Evolutionary conservation across 805 yeast genomes (phyloP).

Genomic region (Tetrapisispora arboricola): DNA sequence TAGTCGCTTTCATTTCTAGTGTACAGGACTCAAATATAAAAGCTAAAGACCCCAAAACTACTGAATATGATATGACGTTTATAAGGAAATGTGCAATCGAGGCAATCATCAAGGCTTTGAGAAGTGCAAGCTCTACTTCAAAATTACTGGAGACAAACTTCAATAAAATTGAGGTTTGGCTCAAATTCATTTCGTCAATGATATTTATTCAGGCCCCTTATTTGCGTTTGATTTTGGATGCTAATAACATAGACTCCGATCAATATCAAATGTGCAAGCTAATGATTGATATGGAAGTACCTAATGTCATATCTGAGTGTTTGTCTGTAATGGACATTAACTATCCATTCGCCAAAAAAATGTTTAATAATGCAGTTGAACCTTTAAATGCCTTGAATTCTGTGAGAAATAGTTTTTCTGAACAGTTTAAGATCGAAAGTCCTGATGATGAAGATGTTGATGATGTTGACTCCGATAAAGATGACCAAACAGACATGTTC

Average conservation of each 20-base stretch:
- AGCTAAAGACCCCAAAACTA: constrained; percentile 37
- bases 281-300: constrained; percentile 57
- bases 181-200: constrained; percentile 21
- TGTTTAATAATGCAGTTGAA: constrained; percentile 48
- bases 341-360: constrained; percentile 52
- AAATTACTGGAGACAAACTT: constrained; percentile 20
- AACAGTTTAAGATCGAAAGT: constrained; percentile 45
- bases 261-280: constrained; percentile 52
- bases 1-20: constrained; percentile 55
- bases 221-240: constrained; percentile 36
- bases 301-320: constrained; percentile 45
- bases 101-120: constrained; percentile 49
- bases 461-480: constrained; percentile 53
- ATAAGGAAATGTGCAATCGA: constrained; percentile 69
- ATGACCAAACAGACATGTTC: constrained; percentile 75
- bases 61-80: constrained; percentile 60
- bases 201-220: constrained; percentile 25
- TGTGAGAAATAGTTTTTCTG: constrained; percentile 46
- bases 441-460: constrained; percentile 47
- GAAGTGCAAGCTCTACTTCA: constrained; percentile 34
- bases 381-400: constrained; percentile 50
- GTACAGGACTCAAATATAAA: constrained; percentile 35
- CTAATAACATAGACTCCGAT: constrained; percentile 45
- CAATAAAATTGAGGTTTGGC: constrained; percentile 24
- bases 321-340: constrained; percentile 64